phyloP scores from a whole-genome alignment of 2,329 filamentous ascomycete species.

The Aspergillus ochraceus region DNA sequence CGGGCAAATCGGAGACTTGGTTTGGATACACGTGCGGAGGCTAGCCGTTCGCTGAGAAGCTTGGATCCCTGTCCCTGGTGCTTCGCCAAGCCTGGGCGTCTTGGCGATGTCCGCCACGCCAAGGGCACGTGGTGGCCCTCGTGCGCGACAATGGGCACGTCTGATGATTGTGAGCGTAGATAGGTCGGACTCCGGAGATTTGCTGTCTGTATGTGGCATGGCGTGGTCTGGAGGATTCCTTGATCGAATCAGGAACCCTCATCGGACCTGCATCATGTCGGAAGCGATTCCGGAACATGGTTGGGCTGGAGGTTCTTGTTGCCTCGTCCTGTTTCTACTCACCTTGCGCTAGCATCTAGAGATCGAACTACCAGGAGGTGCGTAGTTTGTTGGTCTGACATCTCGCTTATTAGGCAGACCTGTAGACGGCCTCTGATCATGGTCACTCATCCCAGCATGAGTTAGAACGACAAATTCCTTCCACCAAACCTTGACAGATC shows the following conservation, averaged over 20 bases:
- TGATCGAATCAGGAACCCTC: neutral
- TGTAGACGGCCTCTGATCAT: neutral
- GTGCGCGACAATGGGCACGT: neutral
- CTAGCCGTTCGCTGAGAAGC: constrained; percentile 5
- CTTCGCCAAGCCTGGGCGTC: constrained; percentile 7
- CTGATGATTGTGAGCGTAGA: neutral
- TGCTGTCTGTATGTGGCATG: neutral
- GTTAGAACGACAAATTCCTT: no score
- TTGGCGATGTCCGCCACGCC: constrained; percentile 8
- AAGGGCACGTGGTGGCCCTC: constrained; percentile 10
- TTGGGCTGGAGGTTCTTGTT: neutral
- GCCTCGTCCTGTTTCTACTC: neutral
- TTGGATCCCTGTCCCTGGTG: neutral
- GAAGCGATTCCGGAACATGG: neutral
- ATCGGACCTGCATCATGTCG: neutral
- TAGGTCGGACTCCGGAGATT: neutral
- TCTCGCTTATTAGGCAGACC: no score
- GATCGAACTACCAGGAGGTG: neutral
- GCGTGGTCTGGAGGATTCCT: neutral
- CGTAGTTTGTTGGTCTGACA: neutral
- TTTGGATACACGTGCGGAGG: constrained; percentile 16
- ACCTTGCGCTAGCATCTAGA: neutral
- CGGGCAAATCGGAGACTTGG: constrained; percentile 12
- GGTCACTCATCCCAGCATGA: neutral
- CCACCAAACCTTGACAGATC: no score